These are phyloP conservation scores for Lepiota brunneoincarnata DNA, from an alignment of 768 basidiomycete genomes.

Conservation along the genomic window DNA sequence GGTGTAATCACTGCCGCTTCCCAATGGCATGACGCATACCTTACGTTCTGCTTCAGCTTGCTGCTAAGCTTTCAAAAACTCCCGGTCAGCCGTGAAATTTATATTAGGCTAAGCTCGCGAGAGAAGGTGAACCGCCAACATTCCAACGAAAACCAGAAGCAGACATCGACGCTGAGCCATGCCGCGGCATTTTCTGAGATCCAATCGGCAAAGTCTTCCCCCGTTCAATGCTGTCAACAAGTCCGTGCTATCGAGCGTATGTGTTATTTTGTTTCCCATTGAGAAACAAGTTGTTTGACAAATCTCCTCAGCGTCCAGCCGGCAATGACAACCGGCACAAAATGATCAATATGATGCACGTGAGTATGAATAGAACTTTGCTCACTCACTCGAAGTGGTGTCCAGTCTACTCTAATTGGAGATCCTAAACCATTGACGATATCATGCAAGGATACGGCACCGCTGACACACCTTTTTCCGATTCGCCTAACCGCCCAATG, in stretches of 20 bases:
- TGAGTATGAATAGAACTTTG: background rate
- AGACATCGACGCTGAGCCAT: constrained; percentile 80
- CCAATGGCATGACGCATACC: constrained; percentile 54
- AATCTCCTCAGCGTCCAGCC: constrained; percentile 76
- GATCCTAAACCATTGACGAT: constrained; percentile 72
- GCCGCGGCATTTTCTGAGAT: constrained; percentile 77
- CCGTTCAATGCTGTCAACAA: constrained; percentile 89
- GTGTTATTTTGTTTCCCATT: constrained; percentile 4
- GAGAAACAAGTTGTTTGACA: constrained; percentile 32
- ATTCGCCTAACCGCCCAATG: constrained; percentile 50
- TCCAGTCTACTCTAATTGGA: constrained; percentile 74
- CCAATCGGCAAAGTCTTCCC: constrained; percentile 90
- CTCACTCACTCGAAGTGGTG: constrained; percentile 62
- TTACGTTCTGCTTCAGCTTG: constrained; percentile 28
- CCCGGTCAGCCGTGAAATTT: constrained; percentile 35
- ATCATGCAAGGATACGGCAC: constrained; percentile 77
- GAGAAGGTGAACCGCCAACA: constrained; percentile 71
- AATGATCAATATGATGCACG: background rate
- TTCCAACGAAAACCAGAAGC: constrained; percentile 59
- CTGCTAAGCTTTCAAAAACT: constrained; percentile 39
- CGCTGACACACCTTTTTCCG: constrained; percentile 53
- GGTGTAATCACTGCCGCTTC: constrained; percentile 89
- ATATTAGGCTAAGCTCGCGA: too few species aligned
- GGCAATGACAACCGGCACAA: constrained; percentile 52
- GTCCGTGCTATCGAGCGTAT: constrained; percentile 44